Evolutionary conservation across 768 basidiomycete species (phyloP), one percentile per base, ranked within the genome.

Genomic region (Boletus rex-veris): DNA sequence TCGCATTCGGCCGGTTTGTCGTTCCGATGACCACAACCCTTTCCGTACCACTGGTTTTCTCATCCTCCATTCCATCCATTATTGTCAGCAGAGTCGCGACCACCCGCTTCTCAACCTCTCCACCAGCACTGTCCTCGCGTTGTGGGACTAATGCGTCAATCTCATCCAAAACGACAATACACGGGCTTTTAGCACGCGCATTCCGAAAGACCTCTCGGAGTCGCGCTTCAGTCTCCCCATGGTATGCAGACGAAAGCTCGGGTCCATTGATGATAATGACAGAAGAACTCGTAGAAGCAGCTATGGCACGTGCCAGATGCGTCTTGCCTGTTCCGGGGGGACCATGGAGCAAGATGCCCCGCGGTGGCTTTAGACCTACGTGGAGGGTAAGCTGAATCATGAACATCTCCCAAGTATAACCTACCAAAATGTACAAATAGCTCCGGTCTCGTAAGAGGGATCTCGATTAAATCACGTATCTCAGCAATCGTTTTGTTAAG

Each of bases 321-420:
- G 97, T 99, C 74, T 99, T 99, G 15, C 97, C 97, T 9, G 97
- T 98, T 36, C 97, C 97, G 3, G 97, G 93, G 11, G 94, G 95
- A 11, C 97, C 97, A 69, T 98, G 88, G 2, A 99, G 81, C 18
- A 98, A 80, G 42, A 98, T 88, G 5, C 97, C 97, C 43, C 91
- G 85, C n/a, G 96, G 95, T 15, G 96, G 95, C 63, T 90, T 94
- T n/a, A 99, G 77, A 35, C 90, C 92, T 83, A 50, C n/a, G 21
- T 12, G 45, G 37, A 24, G 24, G 31, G 21, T 49, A 52, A 58
- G 46, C 50, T 41, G 50, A 46, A 77, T 58, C 11, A 24, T 33
- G 54, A 51, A 35, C 41, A 52, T 51, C 10, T 39, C 28, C 26
- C 15, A 31, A 12, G 44, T 5, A 24, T 52, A 35, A 61, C 78